phyloP scores from a whole-genome alignment of 2,329 filamentous ascomycete genomes.

The Chalara sp. region DNA sequence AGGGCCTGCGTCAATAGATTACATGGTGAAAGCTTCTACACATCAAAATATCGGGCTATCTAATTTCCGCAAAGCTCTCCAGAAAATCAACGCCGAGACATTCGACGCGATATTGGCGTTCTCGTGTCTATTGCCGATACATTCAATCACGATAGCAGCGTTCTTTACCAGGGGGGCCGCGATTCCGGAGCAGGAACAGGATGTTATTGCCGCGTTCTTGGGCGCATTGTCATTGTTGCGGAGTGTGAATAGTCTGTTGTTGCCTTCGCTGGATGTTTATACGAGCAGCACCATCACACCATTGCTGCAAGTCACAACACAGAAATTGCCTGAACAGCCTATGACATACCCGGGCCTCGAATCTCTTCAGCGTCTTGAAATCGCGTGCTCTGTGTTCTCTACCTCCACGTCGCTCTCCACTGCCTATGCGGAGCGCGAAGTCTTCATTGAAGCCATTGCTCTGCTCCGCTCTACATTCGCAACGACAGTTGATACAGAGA shows the following conservation, averaged over 20 bases:
- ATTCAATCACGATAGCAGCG: neutral
- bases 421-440: neutral
- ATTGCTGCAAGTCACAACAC: constrained; percentile 1
- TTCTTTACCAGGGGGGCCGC: neutral
- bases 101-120: constrained; percentile 5
- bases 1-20: neutral
- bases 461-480: constrained; percentile 2
- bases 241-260: neutral
- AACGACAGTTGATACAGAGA: neutral
- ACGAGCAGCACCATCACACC: neutral
- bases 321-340: constrained; percentile 1
- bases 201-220: neutral
- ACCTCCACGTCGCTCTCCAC: neutral
- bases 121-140: constrained; percentile 3
- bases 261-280: neutral
- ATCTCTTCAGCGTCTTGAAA: neutral
- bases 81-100: neutral
- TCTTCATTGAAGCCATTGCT: neutral
- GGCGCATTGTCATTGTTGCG: constrained; percentile 1
- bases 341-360: neutral
- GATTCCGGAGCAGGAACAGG: constrained; percentile 1
- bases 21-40: constrained; percentile 6
- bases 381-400: neutral
- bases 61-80: neutral
- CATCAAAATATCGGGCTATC: constrained; percentile 4